Evolutionary conservation across 1,284 basidiomycete species (phyloP).

Genomic region (Pseudozyma hubeiensis): DNA sequence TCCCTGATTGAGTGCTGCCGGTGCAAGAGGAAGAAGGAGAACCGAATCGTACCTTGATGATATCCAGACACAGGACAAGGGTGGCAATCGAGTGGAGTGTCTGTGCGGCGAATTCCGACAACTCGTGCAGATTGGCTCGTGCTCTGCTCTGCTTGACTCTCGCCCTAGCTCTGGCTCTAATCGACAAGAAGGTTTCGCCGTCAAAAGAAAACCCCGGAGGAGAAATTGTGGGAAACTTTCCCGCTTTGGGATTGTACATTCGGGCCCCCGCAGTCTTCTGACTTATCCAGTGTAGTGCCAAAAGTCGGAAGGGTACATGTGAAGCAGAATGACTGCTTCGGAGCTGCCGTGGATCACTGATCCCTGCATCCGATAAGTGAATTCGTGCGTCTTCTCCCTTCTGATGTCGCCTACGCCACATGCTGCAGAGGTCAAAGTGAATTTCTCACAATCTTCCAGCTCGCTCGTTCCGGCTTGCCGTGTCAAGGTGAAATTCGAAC

Average conservation of each 20-base stretch:
- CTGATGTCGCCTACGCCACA: too few relatives aligned
- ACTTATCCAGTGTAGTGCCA: too few relatives aligned
- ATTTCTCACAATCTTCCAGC: too few relatives aligned
- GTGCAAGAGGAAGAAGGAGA: background rate
- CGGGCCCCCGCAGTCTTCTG: slow-evolving; percentile 5
- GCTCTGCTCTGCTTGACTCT: background rate
- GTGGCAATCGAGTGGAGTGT: background rate
- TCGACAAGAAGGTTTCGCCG: slow-evolving; percentile 2
- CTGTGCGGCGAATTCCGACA: background rate
- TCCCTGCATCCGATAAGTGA: slow-evolving; percentile 6
- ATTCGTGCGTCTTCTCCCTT: too few relatives aligned
- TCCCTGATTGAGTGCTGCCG: too few relatives aligned
- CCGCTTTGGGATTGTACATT: background rate
- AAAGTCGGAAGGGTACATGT: too few relatives aligned
- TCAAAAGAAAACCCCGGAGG: background rate
- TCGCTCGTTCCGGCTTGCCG: too few relatives aligned
- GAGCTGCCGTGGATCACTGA: background rate
- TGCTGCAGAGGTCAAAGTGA: too few relatives aligned
- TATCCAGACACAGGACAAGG: background rate
- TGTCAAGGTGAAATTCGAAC: background rate
- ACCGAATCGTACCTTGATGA: too few relatives aligned
- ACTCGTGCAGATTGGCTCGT: slow-evolving; percentile 1
- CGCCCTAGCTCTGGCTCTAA: background rate
- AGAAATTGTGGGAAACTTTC: background rate
- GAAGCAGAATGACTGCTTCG: too few relatives aligned